Base-by-base conservation (phyloP, 2,329 filamentous ascomycete genomes). In the Aspergillus ruber region DNA sequence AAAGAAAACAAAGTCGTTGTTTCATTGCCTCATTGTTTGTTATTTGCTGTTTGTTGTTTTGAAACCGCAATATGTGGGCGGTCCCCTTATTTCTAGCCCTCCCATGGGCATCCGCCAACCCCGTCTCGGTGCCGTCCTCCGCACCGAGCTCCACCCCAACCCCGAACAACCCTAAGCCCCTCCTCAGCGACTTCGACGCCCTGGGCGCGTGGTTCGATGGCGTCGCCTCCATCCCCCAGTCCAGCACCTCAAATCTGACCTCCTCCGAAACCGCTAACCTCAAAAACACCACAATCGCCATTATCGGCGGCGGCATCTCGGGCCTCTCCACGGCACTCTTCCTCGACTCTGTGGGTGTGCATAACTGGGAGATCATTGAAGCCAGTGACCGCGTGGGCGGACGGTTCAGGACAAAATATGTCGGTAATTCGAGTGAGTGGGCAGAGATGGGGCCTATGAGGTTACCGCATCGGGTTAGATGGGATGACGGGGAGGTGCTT, bases 311-410 rank as follows among this genome's bases (percentile, higher is more conserved):
- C 2, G 55, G 57, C 1, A 56, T 59, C 55, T 74, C 75, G 38
- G 73, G 74, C 36, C 68, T 72, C 32, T 65, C 69, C 18, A 74
- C 72, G 3, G 71, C 68, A 2, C 49, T 74, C 20, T 65, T 74
- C 49, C 67, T 74, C 3, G 66, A 73, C 44, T 67, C 64, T 15
- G 65, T 72, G 4, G 71, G 72, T 1, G 50, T 74, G 12, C 65
- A 67, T 12, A 72, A 74, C 44, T 70, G 70, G 70, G 66, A 71
- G 45, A 69, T 75, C 0, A 55, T 74, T 2, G 72, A 75, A 57
- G 69, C 71, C 0, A 65, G 63, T 5, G 59, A 67, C 3, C 62
- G 69, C 3, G 50, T 73, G 1, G 72, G 72, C 2, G 72, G 72
- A 1, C 65, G 72, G 2, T 64, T 74, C n/a, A 63, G 65, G n/a